Conservation (phyloP, 2,329 filamentous ascomycete genomes). For the Apiospora saccharicola region DNA sequence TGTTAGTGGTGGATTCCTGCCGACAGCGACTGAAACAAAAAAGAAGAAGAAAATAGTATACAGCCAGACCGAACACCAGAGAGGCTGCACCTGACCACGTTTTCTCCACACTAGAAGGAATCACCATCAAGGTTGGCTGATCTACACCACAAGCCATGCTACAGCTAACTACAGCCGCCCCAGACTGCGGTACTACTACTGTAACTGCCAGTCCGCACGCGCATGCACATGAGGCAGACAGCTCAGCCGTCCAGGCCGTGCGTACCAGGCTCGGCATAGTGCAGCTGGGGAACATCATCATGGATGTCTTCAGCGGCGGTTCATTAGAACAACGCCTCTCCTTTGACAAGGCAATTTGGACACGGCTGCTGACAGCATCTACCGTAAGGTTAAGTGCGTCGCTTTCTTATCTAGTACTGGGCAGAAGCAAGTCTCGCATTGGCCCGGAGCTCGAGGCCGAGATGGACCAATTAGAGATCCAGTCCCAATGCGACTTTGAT, state of each 20-base stretch:
- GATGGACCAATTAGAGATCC: background rate
- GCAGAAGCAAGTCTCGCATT: constrained; percentile 3
- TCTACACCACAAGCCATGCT: background rate
- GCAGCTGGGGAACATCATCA: background rate
- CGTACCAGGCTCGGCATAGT: background rate
- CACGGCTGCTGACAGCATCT: background rate
- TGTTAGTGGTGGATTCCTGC: background rate
- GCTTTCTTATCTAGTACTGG: background rate
- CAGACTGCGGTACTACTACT: background rate
- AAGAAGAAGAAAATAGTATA: constrained; percentile 15
- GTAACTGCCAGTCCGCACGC: background rate
- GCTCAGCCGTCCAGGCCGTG: constrained; percentile 4
- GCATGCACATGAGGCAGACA: background rate
- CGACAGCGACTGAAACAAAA: constrained; percentile 1
- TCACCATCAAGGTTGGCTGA: constrained; percentile 3
- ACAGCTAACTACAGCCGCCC: background rate
- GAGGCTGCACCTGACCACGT: constrained; percentile 14
- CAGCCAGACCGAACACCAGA: constrained; percentile 3
- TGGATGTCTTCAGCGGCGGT: constrained; percentile 8
- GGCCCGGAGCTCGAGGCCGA: background rate
- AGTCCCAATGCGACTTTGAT: constrained; percentile 4
- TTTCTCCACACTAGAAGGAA: background rate
- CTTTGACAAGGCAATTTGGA: background rate
- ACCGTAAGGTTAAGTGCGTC: background rate
- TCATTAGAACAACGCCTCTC: constrained; percentile 12